Base-by-base conservation (phyloP, 306 rosid genomes). In the Acmispon strigosus region DNA sequence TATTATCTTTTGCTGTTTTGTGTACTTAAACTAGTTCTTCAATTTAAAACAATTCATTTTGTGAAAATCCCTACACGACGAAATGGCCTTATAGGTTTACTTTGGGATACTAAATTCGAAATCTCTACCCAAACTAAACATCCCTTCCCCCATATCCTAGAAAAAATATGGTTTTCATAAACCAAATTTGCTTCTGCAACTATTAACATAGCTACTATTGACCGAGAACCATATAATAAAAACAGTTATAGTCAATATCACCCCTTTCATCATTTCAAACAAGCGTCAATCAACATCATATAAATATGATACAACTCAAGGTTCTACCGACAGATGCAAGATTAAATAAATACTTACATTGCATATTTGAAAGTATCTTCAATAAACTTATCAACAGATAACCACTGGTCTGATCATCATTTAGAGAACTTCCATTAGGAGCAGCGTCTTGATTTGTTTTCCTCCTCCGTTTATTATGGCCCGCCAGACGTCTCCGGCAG, bases 401-500 rank as follows among this genome's bases (percentile, higher is more conserved):
- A 56, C 86, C 75, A 56, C 81, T 82, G 32, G 86, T 79, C 77
- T 85, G 89, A 60, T 85, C 89, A 79, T 85, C 83, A 8, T 64
- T 82, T 56, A 39, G 10, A 11, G 86, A 16, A 73, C 42, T 76
- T 80, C 84, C 86, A 76, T 73, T 79, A 13, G 86, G 83, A 82
- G 66, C 78, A 73, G 83, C 52, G 15, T 79, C 86, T 0, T 74
- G 66, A 79, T 82, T 85, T 34, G 84, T 82, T 73, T 85, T 85
- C 76, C 89, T 82, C 73, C 89, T 82, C 4, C 89, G 65, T 66
- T 82, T 82, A 69, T 85, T 85, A 62, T 85, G 89, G 37, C 89
- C 89, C 0, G 89, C 89, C 86, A 85, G 61, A 27, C 89, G 89
- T 61, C 89, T 82, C 22, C 89, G 84, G 37, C 89, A 85, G 64